Conservation (phyloP, 1,139 yeast species). For the Geotrichum reessii region DNA sequence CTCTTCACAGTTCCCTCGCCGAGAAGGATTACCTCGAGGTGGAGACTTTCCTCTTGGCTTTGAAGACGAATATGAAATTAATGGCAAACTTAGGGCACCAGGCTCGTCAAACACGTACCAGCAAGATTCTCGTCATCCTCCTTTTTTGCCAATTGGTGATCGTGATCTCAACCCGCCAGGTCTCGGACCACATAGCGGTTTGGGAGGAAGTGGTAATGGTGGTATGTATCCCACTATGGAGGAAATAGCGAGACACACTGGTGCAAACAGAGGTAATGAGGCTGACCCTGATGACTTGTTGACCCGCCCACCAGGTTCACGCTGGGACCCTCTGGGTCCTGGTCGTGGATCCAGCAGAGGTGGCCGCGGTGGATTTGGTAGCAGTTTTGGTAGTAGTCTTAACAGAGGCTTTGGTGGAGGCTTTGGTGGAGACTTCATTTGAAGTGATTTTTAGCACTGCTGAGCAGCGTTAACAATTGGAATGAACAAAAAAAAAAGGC, state of each 20-base stretch:
- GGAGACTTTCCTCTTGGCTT: slow-evolving; percentile 15
- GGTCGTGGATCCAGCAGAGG: slow-evolving; percentile 5
- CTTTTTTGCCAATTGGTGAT: slow-evolving; percentile 15
- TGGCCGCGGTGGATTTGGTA: slow-evolving; percentile 9
- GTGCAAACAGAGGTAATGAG: neutral
- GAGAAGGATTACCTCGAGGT: slow-evolving; percentile 2
- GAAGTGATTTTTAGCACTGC: neutral
- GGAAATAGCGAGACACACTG: slow-evolving; percentile 6
- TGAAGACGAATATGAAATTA: slow-evolving; percentile 15
- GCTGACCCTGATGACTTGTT: slow-evolving; percentile 9
- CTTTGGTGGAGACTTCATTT: slow-evolving; percentile 11
- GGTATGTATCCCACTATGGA: slow-evolving; percentile 16
- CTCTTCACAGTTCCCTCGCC: neutral
- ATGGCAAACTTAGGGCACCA: slow-evolving; percentile 12
- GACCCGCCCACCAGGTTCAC: slow-evolving; percentile 13
- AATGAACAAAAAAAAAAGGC: neutral
- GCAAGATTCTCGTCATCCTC: neutral
- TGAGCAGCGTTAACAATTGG: neutral
- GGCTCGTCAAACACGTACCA: neutral
- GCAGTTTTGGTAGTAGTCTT: slow-evolving; percentile 8
- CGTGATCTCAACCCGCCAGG: slow-evolving; percentile 17
- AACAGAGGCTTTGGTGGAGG: no score
- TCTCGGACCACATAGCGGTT: slow-evolving; percentile 1
- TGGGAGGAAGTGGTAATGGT: slow-evolving; percentile 6
- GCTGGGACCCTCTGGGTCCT: slow-evolving; percentile 18